Conservation (phyloP, 129 eudicot genomes). For the Flaveria robusta region DNA sequence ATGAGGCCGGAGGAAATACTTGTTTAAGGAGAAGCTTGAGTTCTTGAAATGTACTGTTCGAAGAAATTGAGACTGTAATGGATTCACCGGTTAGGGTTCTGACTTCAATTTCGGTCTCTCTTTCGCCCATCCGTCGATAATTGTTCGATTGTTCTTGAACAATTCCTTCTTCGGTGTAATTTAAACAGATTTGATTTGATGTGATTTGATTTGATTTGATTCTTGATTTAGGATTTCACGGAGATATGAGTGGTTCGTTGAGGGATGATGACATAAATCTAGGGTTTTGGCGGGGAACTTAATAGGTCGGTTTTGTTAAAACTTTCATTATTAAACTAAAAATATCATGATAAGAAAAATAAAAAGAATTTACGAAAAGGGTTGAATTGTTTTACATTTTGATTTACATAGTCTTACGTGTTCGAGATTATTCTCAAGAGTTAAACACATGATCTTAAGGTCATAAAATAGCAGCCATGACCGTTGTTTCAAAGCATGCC, state of each 20-base stretch:
- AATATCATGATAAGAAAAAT: too few relatives aligned
- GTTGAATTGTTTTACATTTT: too few relatives aligned
- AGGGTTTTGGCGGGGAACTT: conserved; percentile 44
- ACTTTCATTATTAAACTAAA: too few relatives aligned
- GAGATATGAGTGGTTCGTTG: conserved; percentile 10
- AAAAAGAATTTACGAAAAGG: too few relatives aligned
- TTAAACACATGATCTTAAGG: too few relatives aligned
- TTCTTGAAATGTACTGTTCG: conserved; percentile 54
- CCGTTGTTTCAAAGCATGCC: too few relatives aligned
- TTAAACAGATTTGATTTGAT: conserved; percentile 10
- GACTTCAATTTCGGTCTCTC: conserved; percentile 50
- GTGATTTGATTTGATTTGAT: background rate
- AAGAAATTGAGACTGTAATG: conserved; percentile 43
- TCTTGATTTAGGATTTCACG: conserved; percentile 19
- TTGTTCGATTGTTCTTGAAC: background rate
- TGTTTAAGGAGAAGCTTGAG: conserved; percentile 64
- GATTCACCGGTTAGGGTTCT: conserved; percentile 73
- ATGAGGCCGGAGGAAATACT: conserved; percentile 54
- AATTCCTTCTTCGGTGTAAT: background rate
- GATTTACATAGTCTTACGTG: too few relatives aligned
- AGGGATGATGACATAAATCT: conserved; percentile 11
- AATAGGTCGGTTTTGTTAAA: background rate
- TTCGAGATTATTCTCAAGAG: too few relatives aligned
- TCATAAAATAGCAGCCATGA: too few relatives aligned
- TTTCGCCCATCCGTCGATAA: conserved; percentile 24